phyloP scores from a whole-genome alignment of 2,329 filamentous ascomycete genomes.

The Diaporthe eres region DNA sequence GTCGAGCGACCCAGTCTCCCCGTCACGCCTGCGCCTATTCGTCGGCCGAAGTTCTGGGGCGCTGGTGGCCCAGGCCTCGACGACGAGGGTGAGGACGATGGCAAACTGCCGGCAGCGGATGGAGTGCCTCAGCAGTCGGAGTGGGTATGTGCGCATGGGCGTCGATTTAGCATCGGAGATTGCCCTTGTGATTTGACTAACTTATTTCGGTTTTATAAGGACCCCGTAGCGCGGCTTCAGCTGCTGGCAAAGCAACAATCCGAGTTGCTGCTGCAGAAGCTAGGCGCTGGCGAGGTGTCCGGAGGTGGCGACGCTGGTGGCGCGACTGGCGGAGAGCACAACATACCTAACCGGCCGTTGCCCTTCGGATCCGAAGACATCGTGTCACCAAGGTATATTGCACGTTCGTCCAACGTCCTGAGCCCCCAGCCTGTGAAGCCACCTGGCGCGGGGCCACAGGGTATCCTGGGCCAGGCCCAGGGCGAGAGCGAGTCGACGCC shows the following conservation, averaged over 20 bases:
- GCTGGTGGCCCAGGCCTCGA: slow-evolving; percentile 56
- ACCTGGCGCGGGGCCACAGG: slow-evolving; percentile 45
- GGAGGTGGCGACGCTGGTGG: slow-evolving; percentile 34
- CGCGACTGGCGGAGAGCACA: slow-evolving; percentile 36
- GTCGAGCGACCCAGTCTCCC: slow-evolving; percentile 88
- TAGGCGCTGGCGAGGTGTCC: slow-evolving; percentile 53
- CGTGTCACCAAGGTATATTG: slow-evolving; percentile 60
- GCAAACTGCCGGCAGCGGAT: slow-evolving; percentile 79
- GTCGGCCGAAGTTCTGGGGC: slow-evolving; percentile 78
- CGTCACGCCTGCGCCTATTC: slow-evolving; percentile 88
- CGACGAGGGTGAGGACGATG: slow-evolving; percentile 67
- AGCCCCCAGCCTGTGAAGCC: slow-evolving; percentile 54
- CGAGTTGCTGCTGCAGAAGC: slow-evolving; percentile 69
- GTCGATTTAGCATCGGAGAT: slow-evolving; percentile 63
- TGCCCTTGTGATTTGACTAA: slow-evolving; percentile 71
- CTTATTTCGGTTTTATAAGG: slow-evolving; percentile 68
- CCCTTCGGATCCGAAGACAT: slow-evolving; percentile 68
- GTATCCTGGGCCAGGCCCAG: slow-evolving; percentile 43
- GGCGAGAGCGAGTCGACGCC: slow-evolving; percentile 42
- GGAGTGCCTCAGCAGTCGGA: slow-evolving; percentile 90
- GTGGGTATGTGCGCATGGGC: slow-evolving; percentile 87
- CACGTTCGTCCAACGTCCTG: slow-evolving; percentile 54
- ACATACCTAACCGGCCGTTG: slow-evolving; percentile 64
- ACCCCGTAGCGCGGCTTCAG: slow-evolving; percentile 78
- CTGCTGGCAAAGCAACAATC: slow-evolving; percentile 78